phyloP scores from a whole-genome alignment of 2,329 filamentous ascomycete species.

The Dactylellina drechsleri region DNA sequence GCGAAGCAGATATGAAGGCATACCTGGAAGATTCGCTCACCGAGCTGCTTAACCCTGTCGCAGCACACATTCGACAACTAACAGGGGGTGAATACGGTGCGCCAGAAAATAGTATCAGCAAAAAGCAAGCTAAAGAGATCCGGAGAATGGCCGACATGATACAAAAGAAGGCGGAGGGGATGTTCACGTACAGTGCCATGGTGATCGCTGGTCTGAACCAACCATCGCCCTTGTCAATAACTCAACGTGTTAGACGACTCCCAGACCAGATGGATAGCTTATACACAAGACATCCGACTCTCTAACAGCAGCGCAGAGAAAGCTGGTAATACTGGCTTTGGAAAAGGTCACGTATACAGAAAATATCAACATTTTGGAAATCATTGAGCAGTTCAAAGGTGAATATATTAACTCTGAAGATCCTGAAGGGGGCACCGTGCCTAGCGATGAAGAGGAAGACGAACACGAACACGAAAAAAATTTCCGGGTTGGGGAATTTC shows the following conservation, averaged over 20 bases:
- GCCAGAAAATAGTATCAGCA: background rate
- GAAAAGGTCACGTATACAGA: slow-evolving; percentile 12
- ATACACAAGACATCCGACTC: slow-evolving; percentile 26
- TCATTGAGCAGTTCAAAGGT: slow-evolving; percentile 29
- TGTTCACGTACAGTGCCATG: slow-evolving; percentile 44
- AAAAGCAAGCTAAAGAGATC: slow-evolving; percentile 26
- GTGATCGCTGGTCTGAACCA: slow-evolving; percentile 31
- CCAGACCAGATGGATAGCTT: slow-evolving; percentile 31
- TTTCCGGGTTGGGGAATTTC: background rate
- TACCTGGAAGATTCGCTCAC: slow-evolving; percentile 33
- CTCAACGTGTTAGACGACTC: slow-evolving; percentile 12
- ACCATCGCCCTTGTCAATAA: slow-evolving; percentile 26
- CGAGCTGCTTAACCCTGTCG: slow-evolving; percentile 17
- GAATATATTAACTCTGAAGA: slow-evolving; percentile 17
- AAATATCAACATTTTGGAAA: slow-evolving; percentile 21
- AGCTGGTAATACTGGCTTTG: slow-evolving; percentile 31
- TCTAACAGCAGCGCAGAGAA: slow-evolving; percentile 24
- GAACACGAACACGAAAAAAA: background rate
- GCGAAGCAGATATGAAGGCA: slow-evolving; percentile 39
- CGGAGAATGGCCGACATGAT: slow-evolving; percentile 29
- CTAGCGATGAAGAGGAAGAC: background rate
- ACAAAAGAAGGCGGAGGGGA: slow-evolving; percentile 20
- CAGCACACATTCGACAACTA: background rate
- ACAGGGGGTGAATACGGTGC: background rate
- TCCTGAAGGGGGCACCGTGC: background rate